A percentile compares a stretch with the other conserved stretches of the same genome.
phyloP scores from a whole-genome alignment of 768 basidiomycete species.

The Glaciozyma martinii region DNA sequence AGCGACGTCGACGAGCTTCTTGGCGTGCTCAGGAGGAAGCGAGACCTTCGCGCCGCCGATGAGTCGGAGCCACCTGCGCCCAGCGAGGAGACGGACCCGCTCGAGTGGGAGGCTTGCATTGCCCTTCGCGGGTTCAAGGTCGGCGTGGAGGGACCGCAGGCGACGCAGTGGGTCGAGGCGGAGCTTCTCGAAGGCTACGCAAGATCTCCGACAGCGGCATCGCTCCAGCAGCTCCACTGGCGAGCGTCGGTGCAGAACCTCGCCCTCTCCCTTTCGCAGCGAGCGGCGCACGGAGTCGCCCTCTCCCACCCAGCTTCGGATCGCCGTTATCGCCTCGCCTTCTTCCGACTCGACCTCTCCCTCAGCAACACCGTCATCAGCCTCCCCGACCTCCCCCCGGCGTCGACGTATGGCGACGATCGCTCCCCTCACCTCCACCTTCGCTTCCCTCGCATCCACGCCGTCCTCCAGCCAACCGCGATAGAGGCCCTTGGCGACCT shows the following conservation, averaged over 20 bases:
- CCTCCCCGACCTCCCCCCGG: slow-evolving; percentile 10
- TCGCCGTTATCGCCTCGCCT: slow-evolving; percentile 63
- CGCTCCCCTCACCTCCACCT: slow-evolving; percentile 42
- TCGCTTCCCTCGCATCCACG: slow-evolving; percentile 66
- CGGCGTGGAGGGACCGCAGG: slow-evolving; percentile 63
- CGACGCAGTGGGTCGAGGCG: slow-evolving; percentile 66
- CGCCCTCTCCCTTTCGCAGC: slow-evolving; percentile 70
- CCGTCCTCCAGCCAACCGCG: slow-evolving; percentile 88
- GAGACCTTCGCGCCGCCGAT: not conserved
- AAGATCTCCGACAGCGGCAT: slow-evolving; percentile 40
- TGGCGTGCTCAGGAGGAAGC: slow-evolving; percentile 45
- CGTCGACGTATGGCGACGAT: slow-evolving; percentile 5
- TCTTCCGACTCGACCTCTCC: slow-evolving; percentile 69
- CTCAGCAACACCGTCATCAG: slow-evolving; percentile 31
- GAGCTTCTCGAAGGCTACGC: slow-evolving; percentile 60
- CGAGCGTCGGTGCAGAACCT: slow-evolving; percentile 63
- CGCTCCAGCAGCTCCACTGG: slow-evolving; percentile 48
- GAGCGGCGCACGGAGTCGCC: not conserved
- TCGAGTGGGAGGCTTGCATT: slow-evolving; percentile 25
- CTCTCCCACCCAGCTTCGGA: not conserved
- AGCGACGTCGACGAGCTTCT: slow-evolving; percentile 78
- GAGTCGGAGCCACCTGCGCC: not conserved
- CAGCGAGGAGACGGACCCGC: not conserved
- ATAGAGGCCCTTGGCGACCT: slow-evolving; percentile 85
- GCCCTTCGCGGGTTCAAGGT: slow-evolving; percentile 68